These are phyloP conservation scores for Aspergillus haitiensis DNA, from an alignment of 495 filamentous ascomycete genomes.

Conservation along the genomic window DNA sequence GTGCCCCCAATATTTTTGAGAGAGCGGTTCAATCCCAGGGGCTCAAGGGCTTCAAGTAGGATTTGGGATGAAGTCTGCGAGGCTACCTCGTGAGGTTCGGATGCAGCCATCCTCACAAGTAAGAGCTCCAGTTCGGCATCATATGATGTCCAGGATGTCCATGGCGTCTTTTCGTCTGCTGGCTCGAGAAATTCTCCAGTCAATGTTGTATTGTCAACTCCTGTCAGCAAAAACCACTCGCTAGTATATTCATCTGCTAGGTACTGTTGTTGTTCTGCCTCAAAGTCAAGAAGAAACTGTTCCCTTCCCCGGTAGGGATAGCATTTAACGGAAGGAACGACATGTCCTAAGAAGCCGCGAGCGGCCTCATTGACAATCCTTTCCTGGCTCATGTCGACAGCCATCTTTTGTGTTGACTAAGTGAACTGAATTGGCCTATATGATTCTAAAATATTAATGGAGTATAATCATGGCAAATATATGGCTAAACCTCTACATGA, in stretches of 20 bases:
- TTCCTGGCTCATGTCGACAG: too few species aligned
- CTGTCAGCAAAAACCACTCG: background rate
- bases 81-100: background rate
- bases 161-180: background rate
- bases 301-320: background rate
- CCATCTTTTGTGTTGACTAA: too few species aligned
- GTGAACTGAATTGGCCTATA: too few species aligned
- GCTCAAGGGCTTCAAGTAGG: background rate
- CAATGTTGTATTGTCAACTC: background rate
- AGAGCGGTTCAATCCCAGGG: background rate
- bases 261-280: background rate
- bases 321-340: background rate
- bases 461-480: too few species aligned
- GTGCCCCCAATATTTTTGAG: background rate
- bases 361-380: background rate
- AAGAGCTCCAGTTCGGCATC: background rate
- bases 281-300: background rate
- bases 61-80: background rate
- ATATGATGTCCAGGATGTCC: background rate
- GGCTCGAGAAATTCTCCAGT: background rate
- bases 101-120: background rate
- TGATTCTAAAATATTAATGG: too few species aligned
- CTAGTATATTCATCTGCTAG: background rate
- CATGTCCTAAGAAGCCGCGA: background rate
- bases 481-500: too few species aligned